phyloP scores from a whole-genome alignment of 352 stramenopile genomes.

The Globisporangium uncinulatum region DNA sequence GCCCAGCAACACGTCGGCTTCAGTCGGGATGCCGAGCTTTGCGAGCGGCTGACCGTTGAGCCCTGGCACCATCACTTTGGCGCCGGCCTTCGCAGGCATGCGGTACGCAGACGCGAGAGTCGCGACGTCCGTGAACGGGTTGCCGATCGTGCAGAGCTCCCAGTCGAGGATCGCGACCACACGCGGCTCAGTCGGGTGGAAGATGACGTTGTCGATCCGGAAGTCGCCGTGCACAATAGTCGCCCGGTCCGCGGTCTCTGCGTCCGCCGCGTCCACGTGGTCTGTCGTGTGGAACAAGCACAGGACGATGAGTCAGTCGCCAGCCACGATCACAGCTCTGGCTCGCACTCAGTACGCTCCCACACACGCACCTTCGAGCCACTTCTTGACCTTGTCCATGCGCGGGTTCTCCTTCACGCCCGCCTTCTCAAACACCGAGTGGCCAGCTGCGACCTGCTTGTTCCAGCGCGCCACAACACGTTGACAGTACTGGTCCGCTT shows the following conservation, averaged over 20 bases:
- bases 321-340: too few species aligned
- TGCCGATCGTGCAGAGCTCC: conserved; percentile 85
- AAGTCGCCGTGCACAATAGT: conserved; percentile 85
- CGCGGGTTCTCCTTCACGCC: conserved; percentile 49
- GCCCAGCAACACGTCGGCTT: conserved; percentile 47
- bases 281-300: neutral
- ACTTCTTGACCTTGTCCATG: conserved; percentile 45
- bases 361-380: conserved; percentile 33
- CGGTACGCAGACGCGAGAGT: conserved; percentile 58
- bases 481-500: conserved; percentile 61
- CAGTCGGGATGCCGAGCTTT: conserved; percentile 57
- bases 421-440: conserved; percentile 38
- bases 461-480: conserved; percentile 70
- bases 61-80: conserved; percentile 51
- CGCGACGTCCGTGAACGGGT: conserved; percentile 77
- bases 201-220: conserved; percentile 85
- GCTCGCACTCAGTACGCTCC: neutral
- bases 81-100: conserved; percentile 26
- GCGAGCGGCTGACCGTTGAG: conserved; percentile 35
- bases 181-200: conserved; percentile 76
- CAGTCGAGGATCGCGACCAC: conserved; percentile 85
- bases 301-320: neutral
- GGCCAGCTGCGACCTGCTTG: conserved; percentile 53
- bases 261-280: conserved; percentile 41
- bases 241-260: conserved; percentile 28